Evolutionary conservation across 257 asterid genomes (phyloP), one percentile per base, ranked within the genome.

Genomic region (Leonotis leonurus): DNA sequence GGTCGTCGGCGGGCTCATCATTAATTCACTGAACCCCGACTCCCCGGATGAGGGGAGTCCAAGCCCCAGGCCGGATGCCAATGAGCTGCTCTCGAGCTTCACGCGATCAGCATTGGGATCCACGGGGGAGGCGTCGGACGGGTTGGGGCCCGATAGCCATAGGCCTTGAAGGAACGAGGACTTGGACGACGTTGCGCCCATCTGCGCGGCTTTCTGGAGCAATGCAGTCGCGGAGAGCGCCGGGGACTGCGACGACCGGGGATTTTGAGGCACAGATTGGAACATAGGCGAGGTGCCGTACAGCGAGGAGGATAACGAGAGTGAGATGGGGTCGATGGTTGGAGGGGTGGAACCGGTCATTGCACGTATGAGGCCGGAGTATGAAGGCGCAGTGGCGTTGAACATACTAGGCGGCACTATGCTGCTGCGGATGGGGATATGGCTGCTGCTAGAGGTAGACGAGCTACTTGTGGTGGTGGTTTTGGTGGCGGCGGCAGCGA

Each of bases 201-300:
- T 81, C 60, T 87, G 90, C 5, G 97, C 97, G 0, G 98, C 98
- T 49, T 88, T 91, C 60, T 85, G 96, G 36, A 91, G 95, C 67
- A 91, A 70, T 11, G 96, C 98, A 0, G 98, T 91, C 1, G 98
- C 98, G 0, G 98, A 86, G 21, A 91, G 49, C 2, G 86, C 91
- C 0, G 97, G 85, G n/a, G n/a, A n/a, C n/a, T n/a, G n/a, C 43
- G 63, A 80, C 10, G 60, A 55, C 2, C 71, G 81, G 11, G 66
- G 76, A 33, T 71, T 82, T 4, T 74, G 90, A 0, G 77, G 25
- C 4, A 81, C n/a, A 3, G 70, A 37, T 1, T 89, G 85, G 77
- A 74, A 85, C 13, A 83, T 20, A 4, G 90, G 14, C 0, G 84
- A 35, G 0, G 75, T 29, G 3, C 73, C 78, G 37, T 83, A 82